A percentile compares a stretch with the other conserved stretches of the same genome.
Conservation (phyloP, 139 green algal genomes). For the Micractinium conductrix region DNA sequence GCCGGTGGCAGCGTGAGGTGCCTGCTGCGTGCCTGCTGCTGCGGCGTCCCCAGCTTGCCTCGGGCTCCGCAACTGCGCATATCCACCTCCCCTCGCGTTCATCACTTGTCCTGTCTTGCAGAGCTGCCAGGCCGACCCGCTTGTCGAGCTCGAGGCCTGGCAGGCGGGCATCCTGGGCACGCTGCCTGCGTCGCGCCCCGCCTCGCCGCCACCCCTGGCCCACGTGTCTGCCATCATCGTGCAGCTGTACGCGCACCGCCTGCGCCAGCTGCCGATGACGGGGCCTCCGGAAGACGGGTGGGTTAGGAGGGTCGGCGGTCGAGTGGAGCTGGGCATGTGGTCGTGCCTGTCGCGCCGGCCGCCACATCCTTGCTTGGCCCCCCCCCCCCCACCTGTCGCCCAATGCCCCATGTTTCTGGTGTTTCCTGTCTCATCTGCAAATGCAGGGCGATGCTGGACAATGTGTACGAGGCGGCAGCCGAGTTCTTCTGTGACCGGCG, state of each 20-base stretch:
- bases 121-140: slow-evolving; percentile 1
- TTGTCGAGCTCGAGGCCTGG: not conserved
- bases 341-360: not conserved
- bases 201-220: slow-evolving; percentile 6
- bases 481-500: slow-evolving; percentile 6
- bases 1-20: too few relatives aligned
- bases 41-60: too few relatives aligned
- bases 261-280: slow-evolving; percentile 1
- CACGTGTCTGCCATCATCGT: not conserved
- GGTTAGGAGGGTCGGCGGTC: not conserved
- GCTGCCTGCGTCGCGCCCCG: not conserved
- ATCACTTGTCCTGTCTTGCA: too few relatives aligned
- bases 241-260: slow-evolving; percentile 5
- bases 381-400: not conserved
- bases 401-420: too few relatives aligned
- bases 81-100: too few relatives aligned
- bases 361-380: not conserved
- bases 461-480: slow-evolving; percentile 4
- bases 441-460: not conserved
- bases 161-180: not conserved
- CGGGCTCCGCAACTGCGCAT: too few relatives aligned
- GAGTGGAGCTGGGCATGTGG: too few relatives aligned
- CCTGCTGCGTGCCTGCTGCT: too few relatives aligned
- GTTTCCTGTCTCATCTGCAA: not conserved
- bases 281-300: not conserved